phyloP scores from a whole-genome alignment of 2,329 filamentous ascomycete species.

The Aureobasidium namibiae region DNA sequence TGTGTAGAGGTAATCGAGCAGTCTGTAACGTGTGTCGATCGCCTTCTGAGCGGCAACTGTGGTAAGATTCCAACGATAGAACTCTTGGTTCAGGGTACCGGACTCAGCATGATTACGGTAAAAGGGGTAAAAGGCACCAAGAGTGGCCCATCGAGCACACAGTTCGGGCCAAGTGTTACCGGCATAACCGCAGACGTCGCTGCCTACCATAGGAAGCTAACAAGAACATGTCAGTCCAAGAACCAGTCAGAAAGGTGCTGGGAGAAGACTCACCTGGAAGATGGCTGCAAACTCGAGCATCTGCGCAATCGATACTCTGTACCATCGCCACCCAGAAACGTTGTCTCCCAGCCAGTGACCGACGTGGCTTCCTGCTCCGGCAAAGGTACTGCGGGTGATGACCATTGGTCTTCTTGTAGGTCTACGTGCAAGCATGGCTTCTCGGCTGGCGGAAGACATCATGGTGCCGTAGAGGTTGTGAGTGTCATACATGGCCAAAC shows the following conservation, averaged over 20 bases:
- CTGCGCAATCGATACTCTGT: slow-evolving; percentile 33
- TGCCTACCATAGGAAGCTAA: slow-evolving; percentile 34
- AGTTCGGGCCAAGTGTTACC: slow-evolving; percentile 54
- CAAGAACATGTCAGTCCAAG: neutral
- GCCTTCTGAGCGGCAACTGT: slow-evolving; percentile 57
- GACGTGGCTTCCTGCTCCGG: slow-evolving; percentile 56
- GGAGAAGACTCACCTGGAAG: slow-evolving; percentile 27
- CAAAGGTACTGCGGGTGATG: slow-evolving; percentile 69
- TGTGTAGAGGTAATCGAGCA: slow-evolving; percentile 77
- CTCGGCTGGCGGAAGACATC: slow-evolving; percentile 60
- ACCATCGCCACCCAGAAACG: slow-evolving; percentile 35
- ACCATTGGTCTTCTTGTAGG: slow-evolving; percentile 59
- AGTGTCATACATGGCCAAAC: slow-evolving; percentile 61
- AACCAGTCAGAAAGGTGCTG: neutral
- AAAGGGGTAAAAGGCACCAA: slow-evolving; percentile 68
- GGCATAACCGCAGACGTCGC: slow-evolving; percentile 70
- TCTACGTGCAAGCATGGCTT: slow-evolving; percentile 58
- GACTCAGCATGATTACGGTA: slow-evolving; percentile 64
- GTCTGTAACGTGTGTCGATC: slow-evolving; percentile 63
- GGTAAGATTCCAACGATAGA: slow-evolving; percentile 61
- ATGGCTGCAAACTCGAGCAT: slow-evolving; percentile 39
- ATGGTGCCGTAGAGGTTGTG: slow-evolving; percentile 70
- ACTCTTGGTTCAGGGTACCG: slow-evolving; percentile 53
- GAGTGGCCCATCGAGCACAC: slow-evolving; percentile 66
- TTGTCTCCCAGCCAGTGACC: slow-evolving; percentile 57